A percentile compares a stretch with the other conserved stretches of the same genome.
Conservation (phyloP, 2,329 filamentous ascomycete genomes). For the Hypoxylon rubiginosum region DNA sequence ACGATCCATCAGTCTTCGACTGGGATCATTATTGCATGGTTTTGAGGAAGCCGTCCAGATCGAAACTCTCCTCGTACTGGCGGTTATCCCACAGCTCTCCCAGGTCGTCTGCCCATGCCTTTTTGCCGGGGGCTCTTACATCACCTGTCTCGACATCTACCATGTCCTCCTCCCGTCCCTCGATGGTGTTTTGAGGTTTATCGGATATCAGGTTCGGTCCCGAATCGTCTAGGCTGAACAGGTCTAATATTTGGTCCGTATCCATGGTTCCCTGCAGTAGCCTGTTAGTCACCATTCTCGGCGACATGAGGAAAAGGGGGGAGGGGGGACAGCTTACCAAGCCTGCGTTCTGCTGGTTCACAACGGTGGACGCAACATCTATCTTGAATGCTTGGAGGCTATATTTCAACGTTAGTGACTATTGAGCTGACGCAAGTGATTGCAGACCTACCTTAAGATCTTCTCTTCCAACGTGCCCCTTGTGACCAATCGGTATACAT, state of each 20-base stretch:
- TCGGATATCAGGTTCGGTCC: constrained; percentile 75
- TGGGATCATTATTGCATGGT: constrained; percentile 71
- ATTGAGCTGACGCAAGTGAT: not conserved
- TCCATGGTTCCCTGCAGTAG: constrained; percentile 80
- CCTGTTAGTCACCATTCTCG: constrained; percentile 35
- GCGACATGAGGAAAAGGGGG: not conserved
- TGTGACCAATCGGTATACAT: constrained; percentile 97
- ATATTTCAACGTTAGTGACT: constrained; percentile 23
- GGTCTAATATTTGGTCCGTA: constrained; percentile 96
- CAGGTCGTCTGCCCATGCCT: constrained; percentile 93
- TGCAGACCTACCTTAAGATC: constrained; percentile 74
- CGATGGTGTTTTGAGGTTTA: constrained; percentile 69
- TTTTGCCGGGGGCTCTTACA: constrained; percentile 94
- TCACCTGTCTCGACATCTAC: constrained; percentile 94
- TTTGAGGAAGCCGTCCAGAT: constrained; percentile 93
- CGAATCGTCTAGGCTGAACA: constrained; percentile 91
- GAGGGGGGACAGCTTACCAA: constrained; percentile 58
- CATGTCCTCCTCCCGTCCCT: constrained; percentile 83
- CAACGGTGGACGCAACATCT: constrained; percentile 96
- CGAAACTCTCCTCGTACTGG: constrained; percentile 98
- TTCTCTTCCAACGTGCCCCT: constrained; percentile 97
- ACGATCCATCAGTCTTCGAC: constrained; percentile 13
- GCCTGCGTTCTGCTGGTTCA: constrained; percentile 98
- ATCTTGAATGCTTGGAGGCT: constrained; percentile 98
- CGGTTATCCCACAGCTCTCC: constrained; percentile 97